These are phyloP conservation scores for Arabidopsis suecica DNA, from an alignment of 345 rosid species.

Conservation along the genomic window DNA sequence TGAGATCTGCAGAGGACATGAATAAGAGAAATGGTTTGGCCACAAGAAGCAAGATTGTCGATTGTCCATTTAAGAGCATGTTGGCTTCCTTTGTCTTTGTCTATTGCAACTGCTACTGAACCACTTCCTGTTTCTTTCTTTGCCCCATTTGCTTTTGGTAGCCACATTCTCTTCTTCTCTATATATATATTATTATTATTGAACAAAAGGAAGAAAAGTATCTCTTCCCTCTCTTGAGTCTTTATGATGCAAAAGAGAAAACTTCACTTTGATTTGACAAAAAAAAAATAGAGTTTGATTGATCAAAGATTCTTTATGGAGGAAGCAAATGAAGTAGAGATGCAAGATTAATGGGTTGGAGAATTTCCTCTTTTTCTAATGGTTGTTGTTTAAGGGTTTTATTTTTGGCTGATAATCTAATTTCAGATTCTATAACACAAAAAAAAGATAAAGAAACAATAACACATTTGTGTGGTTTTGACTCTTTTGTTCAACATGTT, in stretches of 20 bases:
- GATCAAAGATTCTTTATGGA: constrained; percentile 15
- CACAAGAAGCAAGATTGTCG: constrained; percentile 70
- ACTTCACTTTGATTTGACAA: constrained; percentile 9
- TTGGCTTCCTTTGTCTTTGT: constrained; percentile 85
- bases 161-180: constrained; percentile 46
- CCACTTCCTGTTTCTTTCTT: constrained; percentile 60
- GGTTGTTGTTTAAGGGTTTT: constrained; percentile 37
- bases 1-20: constrained; percentile 60
- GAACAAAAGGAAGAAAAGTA: background rate
- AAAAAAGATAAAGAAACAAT: background rate
- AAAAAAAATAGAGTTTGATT: background rate
- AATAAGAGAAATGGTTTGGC: constrained; percentile 74
- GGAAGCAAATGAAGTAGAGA: constrained; percentile 18
- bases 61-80: constrained; percentile 81
- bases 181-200: no score
- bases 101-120: constrained; percentile 79
- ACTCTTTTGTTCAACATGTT: constrained; percentile 11
- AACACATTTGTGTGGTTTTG: constrained; percentile 24
- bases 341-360: constrained; percentile 17
- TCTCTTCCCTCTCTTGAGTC: constrained; percentile 10
- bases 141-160: constrained; percentile 39
- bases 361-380: constrained; percentile 19
- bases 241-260: background rate
- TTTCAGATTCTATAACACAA: constrained; percentile 30
- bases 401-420: constrained; percentile 45